Evolutionary conservation across 2,329 filamentous ascomycete species (phyloP).

Genomic region (Chrysoporthe cubensis): DNA sequence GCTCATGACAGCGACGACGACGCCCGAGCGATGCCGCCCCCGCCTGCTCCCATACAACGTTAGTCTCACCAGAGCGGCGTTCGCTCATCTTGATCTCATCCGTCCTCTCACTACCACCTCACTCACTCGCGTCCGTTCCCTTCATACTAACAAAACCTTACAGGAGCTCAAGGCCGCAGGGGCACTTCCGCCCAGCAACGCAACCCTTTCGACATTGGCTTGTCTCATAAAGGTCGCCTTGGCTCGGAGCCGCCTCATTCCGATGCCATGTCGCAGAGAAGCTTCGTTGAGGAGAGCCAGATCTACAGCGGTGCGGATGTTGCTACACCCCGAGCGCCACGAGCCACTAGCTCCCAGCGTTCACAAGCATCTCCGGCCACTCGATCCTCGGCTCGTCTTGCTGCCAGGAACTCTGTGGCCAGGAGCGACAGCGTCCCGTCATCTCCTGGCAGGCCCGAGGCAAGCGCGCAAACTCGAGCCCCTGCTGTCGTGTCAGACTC

Average conservation of each 20-base stretch:
- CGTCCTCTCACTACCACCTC: no score
- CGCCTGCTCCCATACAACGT: conserved; percentile 6
- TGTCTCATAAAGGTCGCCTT: background rate
- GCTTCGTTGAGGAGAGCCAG: conserved; percentile 35
- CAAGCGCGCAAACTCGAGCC: background rate
- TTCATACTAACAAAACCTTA: background rate
- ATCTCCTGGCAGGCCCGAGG: background rate
- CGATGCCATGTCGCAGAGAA: conserved; percentile 27
- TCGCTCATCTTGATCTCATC: background rate
- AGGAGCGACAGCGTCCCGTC: background rate
- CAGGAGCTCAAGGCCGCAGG: conserved; percentile 6
- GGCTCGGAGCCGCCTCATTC: conserved; percentile 19
- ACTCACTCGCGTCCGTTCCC: no score
- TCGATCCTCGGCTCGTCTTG: conserved; percentile 14
- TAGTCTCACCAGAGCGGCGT: background rate
- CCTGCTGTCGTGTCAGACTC: conserved; percentile 8
- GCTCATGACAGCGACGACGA: background rate
- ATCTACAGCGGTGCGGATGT: conserved; percentile 32
- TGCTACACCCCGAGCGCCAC: conserved; percentile 27
- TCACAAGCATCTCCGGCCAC: conserved; percentile 2
- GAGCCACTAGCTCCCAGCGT: background rate
- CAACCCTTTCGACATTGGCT: background rate
- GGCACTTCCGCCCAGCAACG: conserved; percentile 5
- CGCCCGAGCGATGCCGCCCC: background rate
- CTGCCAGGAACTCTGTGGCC: conserved; percentile 2